Evolutionary conservation across 768 basidiomycete species (phyloP), one percentile per base, ranked within the genome.

Genomic region (Termitomyces heimii): DNA sequence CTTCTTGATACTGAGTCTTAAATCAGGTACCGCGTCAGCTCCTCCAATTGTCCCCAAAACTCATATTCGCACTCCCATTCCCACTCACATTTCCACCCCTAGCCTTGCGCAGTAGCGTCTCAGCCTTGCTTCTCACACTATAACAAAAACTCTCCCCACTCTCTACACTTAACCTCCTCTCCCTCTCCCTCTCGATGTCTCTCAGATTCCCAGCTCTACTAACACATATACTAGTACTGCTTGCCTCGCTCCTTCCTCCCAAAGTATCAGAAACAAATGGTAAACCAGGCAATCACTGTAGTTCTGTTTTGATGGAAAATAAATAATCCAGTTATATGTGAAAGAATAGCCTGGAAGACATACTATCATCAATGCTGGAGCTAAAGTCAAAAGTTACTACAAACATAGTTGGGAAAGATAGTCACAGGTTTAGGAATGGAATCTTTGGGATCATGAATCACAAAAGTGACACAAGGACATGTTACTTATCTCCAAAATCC

Each of bases 91-190:
- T 20, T 24, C 32, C 20, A 13, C 48, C 39, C 37, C n/a, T 45
- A 18, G 29, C 56, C 37, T 49, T 35, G 42, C 60, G 48, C 34
- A 61, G 40, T 8, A 65, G 43, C 20, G 60, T 60, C n/a, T 51
- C 65, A 13, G 65, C 66, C 37, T 39, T 46, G 13, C 66, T 66
- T 26, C 59, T 60, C 42, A 67, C 46, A 51, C 70, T 66, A 53
- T 65, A 70, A 26, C 70, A 48, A 1, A 64, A 73, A 54, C 73
- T 77, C 35, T 71, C 72, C 42, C 81, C 82, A 60, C 82, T 82
- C 32, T 83, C 81, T 40, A 58, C 71, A 59, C 82, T 82, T 57
- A 62, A 66, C 37, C 81, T 70, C 37, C 65, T 63, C 48, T 67
- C 55, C 39, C 28, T 45, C 34, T 55, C 39, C 39, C 31, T 14